phyloP scores from a whole-genome alignment of 257 asterid genomes.

The Solanum megistacrolobum region DNA sequence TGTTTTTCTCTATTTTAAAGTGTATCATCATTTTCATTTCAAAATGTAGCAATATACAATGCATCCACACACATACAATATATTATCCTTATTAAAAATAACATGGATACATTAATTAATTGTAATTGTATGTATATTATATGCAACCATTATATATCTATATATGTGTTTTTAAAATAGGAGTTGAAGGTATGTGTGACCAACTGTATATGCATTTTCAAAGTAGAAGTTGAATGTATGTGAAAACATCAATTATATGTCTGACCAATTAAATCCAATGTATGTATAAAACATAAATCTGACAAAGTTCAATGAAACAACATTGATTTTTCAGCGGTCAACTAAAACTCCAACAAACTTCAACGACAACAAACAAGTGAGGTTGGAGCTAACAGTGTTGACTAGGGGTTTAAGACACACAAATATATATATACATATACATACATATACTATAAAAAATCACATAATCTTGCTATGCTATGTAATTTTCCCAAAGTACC shows the following conservation, averaged over 20 bases:
- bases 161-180: neutral
- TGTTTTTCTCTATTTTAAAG: no score
- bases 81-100: no score
- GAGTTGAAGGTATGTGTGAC: neutral
- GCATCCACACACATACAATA: neutral
- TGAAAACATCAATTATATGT: neutral
- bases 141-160: neutral
- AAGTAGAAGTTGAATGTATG: neutral
- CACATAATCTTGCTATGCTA: neutral
- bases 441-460: neutral
- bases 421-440: neutral
- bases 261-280: neutral
- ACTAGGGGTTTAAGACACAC: neutral
- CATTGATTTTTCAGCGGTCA: neutral
- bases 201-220: neutral
- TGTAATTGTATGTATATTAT: neutral
- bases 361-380: neutral
- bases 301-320: neutral
- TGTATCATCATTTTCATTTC: no score
- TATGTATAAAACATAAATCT: neutral
- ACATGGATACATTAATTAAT: neutral
- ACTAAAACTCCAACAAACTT: neutral
- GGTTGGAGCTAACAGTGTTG: neutral
- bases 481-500: neutral
- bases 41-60: neutral